Base-by-base conservation (phyloP, 1,284 basidiomycete species). In the Sporisorium iseilematis-ciliati region DNA sequence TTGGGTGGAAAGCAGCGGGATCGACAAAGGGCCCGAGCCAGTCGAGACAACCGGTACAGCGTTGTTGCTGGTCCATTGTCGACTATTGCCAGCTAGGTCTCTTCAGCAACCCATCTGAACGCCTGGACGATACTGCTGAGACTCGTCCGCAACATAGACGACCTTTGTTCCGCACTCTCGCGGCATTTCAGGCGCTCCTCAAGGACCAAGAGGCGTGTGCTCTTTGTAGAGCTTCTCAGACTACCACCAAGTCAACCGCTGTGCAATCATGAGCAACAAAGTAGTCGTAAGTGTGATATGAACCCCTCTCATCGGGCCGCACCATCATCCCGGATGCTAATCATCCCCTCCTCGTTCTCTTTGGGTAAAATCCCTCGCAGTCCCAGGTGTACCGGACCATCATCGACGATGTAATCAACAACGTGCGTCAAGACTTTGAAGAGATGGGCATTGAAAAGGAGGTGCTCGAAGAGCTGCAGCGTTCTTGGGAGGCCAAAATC, bases 401-500 rank as follows among this genome's bases (percentile, higher is more conserved):
- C 87, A 98, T 99, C 87, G 94, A 97, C 90, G 94, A 97, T 88
- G 95, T 98, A 74, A 92, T 98, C 82, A 88, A 88, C 45, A 89
- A 90, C 80, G 93, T 96, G 87, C 93, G 93, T 86, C 88, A 91
- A 85, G 96, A 98, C 86, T 99, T 98, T 87, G 95, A 98, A 85
- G 95, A 97, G 86, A 95, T 93, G 85, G 96, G 95, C 60, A 93
- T 99, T 75, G 89, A 91, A 84, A 94, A 97, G 86, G 93, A 95
- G 40, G 91, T 98, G 59, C 88, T 98, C 58, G 91, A 91, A 78
- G 92, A 93, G 65, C 88, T 99, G 61, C 93, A 96, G 87, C 89
- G 90, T 92, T 94, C 93, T 91, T 98, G 95, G 95, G 92, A 97
- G 85, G 89, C 89, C 82, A 96, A 96, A 86, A 91, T 98, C 41